These are phyloP conservation scores for Ampelomyces quisqualis DNA, from an alignment of 2,329 filamentous ascomycete species.

Conservation along the genomic window DNA sequence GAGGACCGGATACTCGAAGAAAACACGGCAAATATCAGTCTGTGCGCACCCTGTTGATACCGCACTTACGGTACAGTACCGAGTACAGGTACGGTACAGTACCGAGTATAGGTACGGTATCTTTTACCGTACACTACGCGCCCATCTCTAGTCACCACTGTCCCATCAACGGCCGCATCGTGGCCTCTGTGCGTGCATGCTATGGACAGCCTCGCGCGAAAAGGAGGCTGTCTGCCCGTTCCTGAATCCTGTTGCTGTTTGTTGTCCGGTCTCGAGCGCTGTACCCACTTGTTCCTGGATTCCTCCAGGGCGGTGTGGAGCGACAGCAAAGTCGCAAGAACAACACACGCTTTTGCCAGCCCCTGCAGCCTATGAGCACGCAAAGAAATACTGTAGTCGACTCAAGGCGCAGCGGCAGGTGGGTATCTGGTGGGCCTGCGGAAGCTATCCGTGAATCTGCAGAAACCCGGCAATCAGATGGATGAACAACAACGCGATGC, in stretches of 20 bases:
- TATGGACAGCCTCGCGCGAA: too few relatives aligned
- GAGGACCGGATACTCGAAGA: too few relatives aligned
- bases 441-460: constrained; percentile 15
- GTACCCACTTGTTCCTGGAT: constrained; percentile 35
- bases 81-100: too few relatives aligned
- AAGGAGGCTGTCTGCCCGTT: too few relatives aligned
- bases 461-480: constrained; percentile 13
- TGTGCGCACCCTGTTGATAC: too few relatives aligned
- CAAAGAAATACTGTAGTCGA: constrained; percentile 2
- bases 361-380: constrained; percentile 21
- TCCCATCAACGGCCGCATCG: constrained; percentile 18
- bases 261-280: constrained; percentile 24
- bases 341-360: constrained; percentile 25
- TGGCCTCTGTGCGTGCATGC: constrained; percentile 13
- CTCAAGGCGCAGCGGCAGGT: constrained; percentile 15
- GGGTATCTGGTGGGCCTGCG: constrained; percentile 22
- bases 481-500: constrained; percentile 11
- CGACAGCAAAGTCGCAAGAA: constrained; percentile 23
- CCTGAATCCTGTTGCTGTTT: constrained; percentile 21
- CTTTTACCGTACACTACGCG: too few relatives aligned
- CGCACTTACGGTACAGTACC: too few relatives aligned
- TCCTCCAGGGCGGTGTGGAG: constrained; percentile 32
- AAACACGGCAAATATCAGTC: too few relatives aligned
- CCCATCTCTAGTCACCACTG: too few relatives aligned
- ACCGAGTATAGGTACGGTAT: too few relatives aligned